phyloP scores from a whole-genome alignment of 129 eudicot genomes.

The Centrapalus pauciflorus region DNA sequence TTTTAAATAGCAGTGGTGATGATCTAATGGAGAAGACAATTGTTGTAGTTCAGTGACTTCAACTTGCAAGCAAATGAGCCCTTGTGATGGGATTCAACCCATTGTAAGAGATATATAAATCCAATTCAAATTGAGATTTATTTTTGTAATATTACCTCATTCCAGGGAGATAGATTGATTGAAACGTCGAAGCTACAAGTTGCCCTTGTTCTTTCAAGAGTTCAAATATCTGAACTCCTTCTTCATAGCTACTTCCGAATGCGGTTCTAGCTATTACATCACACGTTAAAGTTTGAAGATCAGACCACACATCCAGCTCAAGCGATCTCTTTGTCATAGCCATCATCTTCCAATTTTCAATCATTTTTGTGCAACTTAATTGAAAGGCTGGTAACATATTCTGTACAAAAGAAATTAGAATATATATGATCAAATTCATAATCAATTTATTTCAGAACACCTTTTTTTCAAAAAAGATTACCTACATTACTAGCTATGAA shows the following conservation, averaged over 20 bases:
- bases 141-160: too few species aligned
- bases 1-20: too few species aligned
- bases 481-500: too few species aligned
- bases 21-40: too few species aligned
- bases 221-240: neutral
- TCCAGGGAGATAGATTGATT: constrained; percentile 6
- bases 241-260: constrained; percentile 1
- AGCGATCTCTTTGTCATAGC: neutral
- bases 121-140: too few species aligned
- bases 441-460: too few species aligned
- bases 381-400: constrained; percentile 5
- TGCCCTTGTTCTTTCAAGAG: constrained; percentile 1
- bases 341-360: constrained; percentile 5
- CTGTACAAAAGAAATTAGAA: neutral
- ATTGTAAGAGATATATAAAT: too few species aligned
- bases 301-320: constrained; percentile 8
- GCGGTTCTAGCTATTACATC: neutral
- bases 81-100: too few species aligned
- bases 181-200: neutral
- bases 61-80: too few species aligned
- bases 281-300: neutral
- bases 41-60: too few species aligned
- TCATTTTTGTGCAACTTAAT: neutral
- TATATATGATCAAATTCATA: too few species aligned
- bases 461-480: too few species aligned